Evolutionary conservation across 2,329 filamentous ascomycete species (phyloP).

Genomic region (Lasiodiplodia gonubiensis): DNA sequence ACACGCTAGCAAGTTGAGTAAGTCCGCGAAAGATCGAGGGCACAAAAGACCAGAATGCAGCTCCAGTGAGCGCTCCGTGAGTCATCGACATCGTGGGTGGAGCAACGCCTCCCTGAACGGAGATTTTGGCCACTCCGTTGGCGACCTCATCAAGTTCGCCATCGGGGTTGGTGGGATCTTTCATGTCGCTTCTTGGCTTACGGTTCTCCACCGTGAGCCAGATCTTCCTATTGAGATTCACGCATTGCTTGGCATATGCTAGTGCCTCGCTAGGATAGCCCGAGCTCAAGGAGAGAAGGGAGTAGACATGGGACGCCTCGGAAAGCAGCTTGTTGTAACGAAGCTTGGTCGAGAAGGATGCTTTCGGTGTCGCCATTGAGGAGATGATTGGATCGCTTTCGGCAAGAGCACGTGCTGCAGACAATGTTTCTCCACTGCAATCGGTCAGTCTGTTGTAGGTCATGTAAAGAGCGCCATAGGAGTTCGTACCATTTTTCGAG

Average conservation of each 20-base stretch:
- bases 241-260: conserved; percentile 55
- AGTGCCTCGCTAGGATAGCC: conserved; percentile 54
- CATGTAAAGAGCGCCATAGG: neutral
- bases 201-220: conserved; percentile 59
- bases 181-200: conserved; percentile 26
- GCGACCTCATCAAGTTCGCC: conserved; percentile 32
- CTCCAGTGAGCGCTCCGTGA: conserved; percentile 58
- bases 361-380: conserved; percentile 39
- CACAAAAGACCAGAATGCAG: conserved; percentile 81
- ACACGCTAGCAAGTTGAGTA: conserved; percentile 75
- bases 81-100: conserved; percentile 50
- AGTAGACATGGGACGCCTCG: conserved; percentile 68
- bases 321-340: conserved; percentile 60
- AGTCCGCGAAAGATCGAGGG: conserved; percentile 74
- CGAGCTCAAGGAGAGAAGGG: conserved; percentile 66
- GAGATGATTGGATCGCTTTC: conserved; percentile 38
- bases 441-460: conserved; percentile 30
- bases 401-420: conserved; percentile 40
- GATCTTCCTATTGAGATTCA: conserved; percentile 56
- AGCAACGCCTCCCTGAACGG: conserved; percentile 39
- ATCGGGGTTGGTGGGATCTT: neutral
- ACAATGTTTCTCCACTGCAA: conserved; percentile 39
- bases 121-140: conserved; percentile 36
- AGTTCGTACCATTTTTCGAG: conserved; percentile 62
- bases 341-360: conserved; percentile 42